Base-by-base conservation (phyloP, 306 rosid species). In the Mimosa pudica region DNA sequence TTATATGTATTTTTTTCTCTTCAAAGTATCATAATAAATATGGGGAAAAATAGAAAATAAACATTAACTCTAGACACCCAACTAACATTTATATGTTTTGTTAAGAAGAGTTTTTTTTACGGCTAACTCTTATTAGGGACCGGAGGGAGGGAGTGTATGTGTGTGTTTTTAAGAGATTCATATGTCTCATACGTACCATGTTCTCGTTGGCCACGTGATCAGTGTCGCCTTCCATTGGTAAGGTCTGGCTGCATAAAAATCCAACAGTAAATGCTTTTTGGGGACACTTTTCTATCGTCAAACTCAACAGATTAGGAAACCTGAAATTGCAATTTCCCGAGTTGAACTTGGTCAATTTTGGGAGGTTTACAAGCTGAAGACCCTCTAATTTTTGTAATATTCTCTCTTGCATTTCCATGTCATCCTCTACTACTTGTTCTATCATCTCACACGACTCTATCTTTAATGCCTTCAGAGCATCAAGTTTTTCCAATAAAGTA, bases 231-330 rank as follows among this genome's bases (percentile, higher is more conserved):
- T 48, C 16, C 11, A 48, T 3, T 2, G n/a, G 16, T 11, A 9
- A 48, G 52, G 14, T 48, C 68, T 32, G 68, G 42, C 14, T 33
- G 68, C 44, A 30, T 30, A 62, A 62, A 66, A 33, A 65, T 35
- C 24, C 47, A 8, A 48, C 38, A n/a, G 33, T 5, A 4, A 68
- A 42, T 41, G 72, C 54, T 3, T 68, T 20, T 0, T 41, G 0
- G 4, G 72, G 72, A 10, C 72, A 68, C 14, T 68, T 3, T 2
- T 68, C 72, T 68, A 68, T 68, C 30, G 10, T 66, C 52, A 68
- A 68, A 3, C 54, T 44, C 14, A 8, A 17, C 54, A 68, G 35
- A 44, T 8, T n/a, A 10, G 73, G 36, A 42, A 68, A 44, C 44
- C 9, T 42, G 1, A 68, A 10, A 68, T 36, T 36, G 24, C 4